Percentiles rank a stretch among this genome's conserved stretches.
These are phyloP conservation scores for Venturia asperata DNA, from an alignment of 2,329 filamentous ascomycete species.

Conservation along the genomic window DNA sequence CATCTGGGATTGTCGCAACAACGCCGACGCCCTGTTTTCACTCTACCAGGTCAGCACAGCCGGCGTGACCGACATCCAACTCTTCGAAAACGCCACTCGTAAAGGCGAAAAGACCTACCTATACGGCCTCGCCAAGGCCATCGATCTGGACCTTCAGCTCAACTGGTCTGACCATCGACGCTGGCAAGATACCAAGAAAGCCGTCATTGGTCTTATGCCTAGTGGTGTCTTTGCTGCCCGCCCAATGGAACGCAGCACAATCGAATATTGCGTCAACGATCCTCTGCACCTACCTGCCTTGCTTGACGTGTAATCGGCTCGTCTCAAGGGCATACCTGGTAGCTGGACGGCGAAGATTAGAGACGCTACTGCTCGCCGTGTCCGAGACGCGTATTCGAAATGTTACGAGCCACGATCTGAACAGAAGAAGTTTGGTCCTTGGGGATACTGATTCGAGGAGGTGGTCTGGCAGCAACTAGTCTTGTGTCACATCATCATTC, in stretches of 20 bases:
- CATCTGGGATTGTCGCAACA: slow-evolving; percentile 53
- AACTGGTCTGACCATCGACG: neutral
- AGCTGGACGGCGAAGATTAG: no score
- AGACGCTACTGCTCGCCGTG: no score
- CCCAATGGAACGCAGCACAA: slow-evolving; percentile 37
- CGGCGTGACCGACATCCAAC: slow-evolving; percentile 48
- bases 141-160: slow-evolving; percentile 27
- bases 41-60: slow-evolving; percentile 39
- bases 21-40: slow-evolving; percentile 49
- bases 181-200: slow-evolving; percentile 28
- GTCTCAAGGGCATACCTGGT: no score
- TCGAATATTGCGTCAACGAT: slow-evolving; percentile 43
- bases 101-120: slow-evolving; percentile 24
- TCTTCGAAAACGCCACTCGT: slow-evolving; percentile 47
- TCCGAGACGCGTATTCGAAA: no score
- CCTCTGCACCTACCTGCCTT: slow-evolving; percentile 38
- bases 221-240: slow-evolving; percentile 43
- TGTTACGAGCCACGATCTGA: no score
- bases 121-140: slow-evolving; percentile 35
- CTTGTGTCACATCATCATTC: no score
- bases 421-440: no score
- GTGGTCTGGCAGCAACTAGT: no score
- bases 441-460: no score
- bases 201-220: slow-evolving; percentile 35
- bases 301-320: slow-evolving; percentile 1